A percentile compares a stretch with the other conserved stretches of the same genome.
Conservation (phyloP, 305 asterid species). For the Salvia sclarea region DNA sequence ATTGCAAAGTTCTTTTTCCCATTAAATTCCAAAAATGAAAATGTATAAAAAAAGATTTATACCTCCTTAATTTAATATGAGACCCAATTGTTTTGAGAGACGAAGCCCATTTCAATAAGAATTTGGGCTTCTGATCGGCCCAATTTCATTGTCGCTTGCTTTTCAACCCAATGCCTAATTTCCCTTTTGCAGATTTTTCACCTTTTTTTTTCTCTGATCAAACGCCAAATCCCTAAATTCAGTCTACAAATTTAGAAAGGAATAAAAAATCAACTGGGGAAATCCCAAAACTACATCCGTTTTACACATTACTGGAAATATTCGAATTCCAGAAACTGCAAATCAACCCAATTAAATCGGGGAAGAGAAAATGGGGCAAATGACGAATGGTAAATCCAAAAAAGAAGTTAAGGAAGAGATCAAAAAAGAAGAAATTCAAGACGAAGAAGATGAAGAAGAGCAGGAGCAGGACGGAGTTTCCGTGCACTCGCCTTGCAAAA, state of each 20-base stretch:
- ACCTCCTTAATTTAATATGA: too few relatives aligned
- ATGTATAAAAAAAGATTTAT: too few relatives aligned
- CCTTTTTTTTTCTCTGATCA: slow-evolving; percentile 4
- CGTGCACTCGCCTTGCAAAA: slow-evolving; percentile 97
- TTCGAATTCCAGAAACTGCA: slow-evolving; percentile 1
- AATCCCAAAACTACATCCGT: background rate
- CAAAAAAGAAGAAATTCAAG: slow-evolving; percentile 35
- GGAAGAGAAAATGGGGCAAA: slow-evolving; percentile 51
- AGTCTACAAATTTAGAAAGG: background rate
- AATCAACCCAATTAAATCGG: slow-evolving; percentile 2
- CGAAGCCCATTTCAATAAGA: background rate
- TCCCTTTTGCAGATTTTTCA: background rate
- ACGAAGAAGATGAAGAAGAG: slow-evolving; percentile 37
- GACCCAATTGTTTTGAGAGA: background rate
- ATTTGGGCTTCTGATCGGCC: slow-evolving; percentile 22
- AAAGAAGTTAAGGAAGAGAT: slow-evolving; percentile 40
- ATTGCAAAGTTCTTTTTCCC: background rate
- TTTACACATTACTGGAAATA: background rate
- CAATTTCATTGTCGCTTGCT: background rate
- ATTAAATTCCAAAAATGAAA: too few relatives aligned
- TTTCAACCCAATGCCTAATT: slow-evolving; percentile 15
- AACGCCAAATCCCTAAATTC: slow-evolving; percentile 36
- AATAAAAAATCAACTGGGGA: background rate
- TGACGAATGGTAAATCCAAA: slow-evolving; percentile 49
- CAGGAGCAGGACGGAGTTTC: slow-evolving; percentile 88